Evolutionary conservation across 495 filamentous ascomycete species (phyloP), one percentile per base, ranked within the genome.

Genomic region (Penicillium soppii): DNA sequence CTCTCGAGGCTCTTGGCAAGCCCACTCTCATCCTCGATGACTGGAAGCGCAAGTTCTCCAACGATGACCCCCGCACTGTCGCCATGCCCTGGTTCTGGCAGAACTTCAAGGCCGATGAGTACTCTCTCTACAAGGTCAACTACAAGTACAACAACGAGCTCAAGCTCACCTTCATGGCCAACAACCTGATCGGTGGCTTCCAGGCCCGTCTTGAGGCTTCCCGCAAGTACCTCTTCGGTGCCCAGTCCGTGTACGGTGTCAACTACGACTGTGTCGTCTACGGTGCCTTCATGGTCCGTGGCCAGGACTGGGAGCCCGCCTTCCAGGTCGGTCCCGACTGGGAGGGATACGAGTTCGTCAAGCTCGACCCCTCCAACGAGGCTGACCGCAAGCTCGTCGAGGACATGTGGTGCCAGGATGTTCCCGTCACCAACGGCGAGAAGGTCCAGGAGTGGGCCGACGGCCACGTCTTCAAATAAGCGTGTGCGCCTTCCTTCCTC

Each of bases 101-200:
- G 78, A 86, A 95, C 66, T 83, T 82, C 74, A 92, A 91, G 53
- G 81, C 92, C 64, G 86, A 89, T 47, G 95, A 97, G 75, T 97
- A 94, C 82, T 95, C 91, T 30, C 73, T 99, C 61, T 99, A 90
- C 90, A 82, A 78, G 66, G 78, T 88, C 52, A 84, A 88, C 71
- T 99, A 96, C 84, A 96, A 95, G 81, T 97, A 97, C 82, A 92
- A 96, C 75, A 84, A 95, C 44, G 94, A 98, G 83, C 84, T 98
- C 60, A 96, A 91, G 62, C 77, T 91, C 66, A 88, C 88, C 67
- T 98, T 98, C 87, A 98, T 98, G 94, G 87, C 90, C 54, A 89
- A 85, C 78, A 98, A 98, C 82, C 77, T 97, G 68, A 92, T 98
- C 67, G 83, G 83, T 76, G 95, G 94, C 67, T 95, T 97, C 83